These are phyloP conservation scores for Trichoderma reesei DNA, from an alignment of 495 filamentous ascomycete species.

Conservation along the genomic window DNA sequence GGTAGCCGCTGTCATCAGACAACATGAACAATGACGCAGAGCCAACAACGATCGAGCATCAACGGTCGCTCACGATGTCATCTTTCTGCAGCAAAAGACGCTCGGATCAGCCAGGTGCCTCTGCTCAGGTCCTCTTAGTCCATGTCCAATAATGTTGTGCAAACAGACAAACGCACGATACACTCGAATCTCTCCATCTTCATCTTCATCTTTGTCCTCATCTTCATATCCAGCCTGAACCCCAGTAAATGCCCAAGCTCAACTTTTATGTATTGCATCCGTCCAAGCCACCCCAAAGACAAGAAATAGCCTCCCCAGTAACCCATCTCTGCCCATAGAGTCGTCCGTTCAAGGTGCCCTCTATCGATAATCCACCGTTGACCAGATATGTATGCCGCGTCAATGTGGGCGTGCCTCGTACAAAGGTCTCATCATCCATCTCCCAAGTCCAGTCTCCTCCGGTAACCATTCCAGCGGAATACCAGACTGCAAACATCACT, in stretches of 20 bases:
- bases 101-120: too few relatives aligned
- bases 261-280: slow-evolving; percentile 3
- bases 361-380: neutral
- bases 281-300: neutral
- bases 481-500: neutral
- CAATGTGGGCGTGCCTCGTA: neutral
- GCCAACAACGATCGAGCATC: too few relatives aligned
- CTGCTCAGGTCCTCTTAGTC: too few relatives aligned
- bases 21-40: too few relatives aligned
- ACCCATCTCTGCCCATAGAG: neutral
- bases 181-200: neutral
- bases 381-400: neutral
- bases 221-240: neutral
- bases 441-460: neutral
- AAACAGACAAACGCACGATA: neutral
- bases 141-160: neutral
- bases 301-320: neutral
- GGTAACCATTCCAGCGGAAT: neutral
- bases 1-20: too few relatives aligned
- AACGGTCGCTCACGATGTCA: too few relatives aligned
- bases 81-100: too few relatives aligned
- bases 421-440: neutral
- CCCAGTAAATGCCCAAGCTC: neutral
- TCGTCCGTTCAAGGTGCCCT: neutral
- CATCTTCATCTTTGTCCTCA: neutral